phyloP scores from a whole-genome alignment of 257 asterid genomes.

The Nicotiana paniculata region DNA sequence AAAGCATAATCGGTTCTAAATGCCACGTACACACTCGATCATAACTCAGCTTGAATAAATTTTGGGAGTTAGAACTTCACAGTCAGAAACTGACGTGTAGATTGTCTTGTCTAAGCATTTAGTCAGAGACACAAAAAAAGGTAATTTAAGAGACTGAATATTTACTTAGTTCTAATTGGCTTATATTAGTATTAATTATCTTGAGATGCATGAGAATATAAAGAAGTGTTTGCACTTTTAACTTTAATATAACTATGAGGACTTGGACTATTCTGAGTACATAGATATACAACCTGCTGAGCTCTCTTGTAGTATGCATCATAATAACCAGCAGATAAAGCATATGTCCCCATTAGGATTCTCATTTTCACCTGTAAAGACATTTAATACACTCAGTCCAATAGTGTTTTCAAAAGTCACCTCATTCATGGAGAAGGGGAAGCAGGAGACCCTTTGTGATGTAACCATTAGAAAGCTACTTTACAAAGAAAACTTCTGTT shows the following conservation, averaged over 20 bases:
- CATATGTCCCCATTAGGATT: conserved; percentile 96
- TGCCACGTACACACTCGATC: not conserved
- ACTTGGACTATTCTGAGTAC: not conserved
- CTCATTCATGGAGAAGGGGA: not conserved
- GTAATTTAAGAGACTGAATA: not conserved
- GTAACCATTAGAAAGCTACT: not conserved
- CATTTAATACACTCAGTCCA: not conserved
- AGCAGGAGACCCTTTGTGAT: not conserved
- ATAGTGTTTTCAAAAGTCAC: not conserved
- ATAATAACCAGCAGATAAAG: conserved; percentile 97
- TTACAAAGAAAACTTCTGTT: not conserved
- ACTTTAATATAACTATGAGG: not conserved
- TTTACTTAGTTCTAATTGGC: not conserved
- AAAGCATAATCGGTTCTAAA: not conserved
- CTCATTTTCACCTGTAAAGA: conserved; percentile 81
- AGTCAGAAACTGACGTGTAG: not conserved
- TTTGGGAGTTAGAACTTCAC: not conserved
- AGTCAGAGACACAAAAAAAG: not conserved
- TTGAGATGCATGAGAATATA: not conserved
- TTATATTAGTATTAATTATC: not conserved
- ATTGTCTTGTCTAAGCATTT: not conserved
- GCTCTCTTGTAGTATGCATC: conserved; percentile 99
- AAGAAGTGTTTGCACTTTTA: not conserved
- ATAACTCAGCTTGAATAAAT: not conserved
- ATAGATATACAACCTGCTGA: conserved; percentile 58